Conservation (phyloP, 2,329 filamentous ascomycete genomes). For the Bipolaris zeicola region DNA sequence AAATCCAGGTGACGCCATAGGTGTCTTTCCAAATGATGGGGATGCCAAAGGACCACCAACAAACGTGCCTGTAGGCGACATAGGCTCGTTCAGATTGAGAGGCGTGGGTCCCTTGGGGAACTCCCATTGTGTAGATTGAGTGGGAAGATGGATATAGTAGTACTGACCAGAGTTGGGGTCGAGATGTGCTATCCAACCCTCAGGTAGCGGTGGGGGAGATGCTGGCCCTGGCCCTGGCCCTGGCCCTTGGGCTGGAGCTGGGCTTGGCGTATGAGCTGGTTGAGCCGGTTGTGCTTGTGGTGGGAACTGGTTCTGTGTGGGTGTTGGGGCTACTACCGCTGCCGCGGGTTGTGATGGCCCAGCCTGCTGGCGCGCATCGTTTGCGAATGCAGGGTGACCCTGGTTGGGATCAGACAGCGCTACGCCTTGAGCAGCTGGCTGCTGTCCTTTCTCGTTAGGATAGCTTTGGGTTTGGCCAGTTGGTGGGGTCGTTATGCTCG, state of each 20-base stretch:
- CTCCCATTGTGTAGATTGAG: slow-evolving; percentile 97
- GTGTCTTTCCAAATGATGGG: slow-evolving; percentile 60
- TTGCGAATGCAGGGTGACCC: slow-evolving; percentile 88
- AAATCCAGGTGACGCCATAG: slow-evolving; percentile 79
- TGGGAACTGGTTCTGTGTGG: slow-evolving; percentile 34
- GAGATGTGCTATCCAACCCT: slow-evolving; percentile 97
- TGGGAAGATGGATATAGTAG: slow-evolving; percentile 96
- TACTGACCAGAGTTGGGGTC: slow-evolving; percentile 97
- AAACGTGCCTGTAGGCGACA: slow-evolving; percentile 74
- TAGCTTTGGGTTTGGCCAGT: slow-evolving; percentile 61
- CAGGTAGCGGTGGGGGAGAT: slow-evolving; percentile 89
- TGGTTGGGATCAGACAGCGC: slow-evolving; percentile 52
- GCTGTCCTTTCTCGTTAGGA: slow-evolving; percentile 76
- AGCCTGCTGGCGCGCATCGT: slow-evolving; percentile 68
- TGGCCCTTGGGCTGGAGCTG: slow-evolving; percentile 65
- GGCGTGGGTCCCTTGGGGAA: slow-evolving; percentile 96
- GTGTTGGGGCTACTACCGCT: slow-evolving; percentile 38
- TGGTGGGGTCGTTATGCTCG: slow-evolving; percentile 63
- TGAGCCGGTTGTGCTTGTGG: slow-evolving; percentile 31
- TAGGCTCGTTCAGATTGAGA: slow-evolving; percentile 79
- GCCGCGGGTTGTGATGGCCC: slow-evolving; percentile 48
- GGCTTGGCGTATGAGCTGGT: slow-evolving; percentile 48
- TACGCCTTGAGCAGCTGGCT: slow-evolving; percentile 34
- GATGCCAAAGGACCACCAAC: slow-evolving; percentile 49
- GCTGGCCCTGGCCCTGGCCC: slow-evolving; percentile 68